phyloP scores from a whole-genome alignment of 83 land plant genomes.

The Thuja plicata region DNA sequence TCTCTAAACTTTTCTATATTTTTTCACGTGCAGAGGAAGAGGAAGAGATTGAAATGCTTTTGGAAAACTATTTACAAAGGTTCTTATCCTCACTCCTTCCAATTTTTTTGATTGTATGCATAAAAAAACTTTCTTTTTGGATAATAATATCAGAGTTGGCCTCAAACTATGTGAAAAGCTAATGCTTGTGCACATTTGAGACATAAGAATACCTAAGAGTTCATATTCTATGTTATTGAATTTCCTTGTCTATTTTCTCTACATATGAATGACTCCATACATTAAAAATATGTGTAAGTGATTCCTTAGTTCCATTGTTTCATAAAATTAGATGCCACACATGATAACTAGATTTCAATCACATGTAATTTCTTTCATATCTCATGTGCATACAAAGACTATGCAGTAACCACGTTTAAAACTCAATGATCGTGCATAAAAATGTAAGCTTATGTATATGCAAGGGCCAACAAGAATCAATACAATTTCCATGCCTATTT shows the following conservation, averaged over 20 bases:
- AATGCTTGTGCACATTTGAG: not conserved
- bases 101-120: not conserved
- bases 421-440: not conserved
- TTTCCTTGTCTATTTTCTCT: not conserved
- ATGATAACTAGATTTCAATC: not conserved
- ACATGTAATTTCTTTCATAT: not conserved
- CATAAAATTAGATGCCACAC: not conserved
- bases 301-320: not conserved
- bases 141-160: not conserved
- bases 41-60: constrained; percentile 99
- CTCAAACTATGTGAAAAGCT: not conserved
- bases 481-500: not conserved
- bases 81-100: constrained; percentile 16
- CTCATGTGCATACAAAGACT: not conserved
- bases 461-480: not conserved
- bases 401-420: not conserved
- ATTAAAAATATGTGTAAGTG: not conserved
- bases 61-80: constrained; percentile 96
- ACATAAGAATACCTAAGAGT: not conserved
- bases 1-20: constrained; percentile 4
- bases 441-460: too few species aligned
- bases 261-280: not conserved
- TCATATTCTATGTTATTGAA: not conserved
- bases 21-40: constrained; percentile 76
- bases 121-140: not conserved